Evolutionary conservation across 2,329 filamentous ascomycete genomes (phyloP), one percentile per base, ranked within the genome.

Genomic region (Alternaria arborescens): DNA sequence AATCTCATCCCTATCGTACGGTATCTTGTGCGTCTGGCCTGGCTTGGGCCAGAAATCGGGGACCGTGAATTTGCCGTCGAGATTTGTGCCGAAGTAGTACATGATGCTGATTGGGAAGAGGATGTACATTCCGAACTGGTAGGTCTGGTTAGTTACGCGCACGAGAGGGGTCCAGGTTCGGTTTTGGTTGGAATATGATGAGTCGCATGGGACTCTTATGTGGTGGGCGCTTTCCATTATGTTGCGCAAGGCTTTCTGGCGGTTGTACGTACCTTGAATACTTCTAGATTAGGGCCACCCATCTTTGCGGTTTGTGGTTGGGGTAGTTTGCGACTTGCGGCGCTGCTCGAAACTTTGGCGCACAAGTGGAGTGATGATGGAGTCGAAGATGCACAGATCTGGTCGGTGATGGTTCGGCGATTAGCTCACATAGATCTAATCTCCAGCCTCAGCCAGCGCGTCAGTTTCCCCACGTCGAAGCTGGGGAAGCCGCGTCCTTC

Each of bases 61-160:
- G 1, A 98, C 92, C 48, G 87, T 83, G 84, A 99, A 99, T 47
- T 67, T 71, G 69, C 90, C 87, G 81, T 99, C 95, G 77, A 99
- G 92, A 80, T 99, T 99, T 58, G 94, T 97, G 77, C 95, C 95
- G 80, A 98, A 99, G 84, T 99, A 99, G 86, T 96, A 98, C 95
- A 99, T 99, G 85, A 95, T 94, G 72, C 92, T 93, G 74, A 99
- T 98, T 18, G 95, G 95, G 82, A 99, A 99, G 86, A 97, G 90
- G 83, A 99, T 90, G 84, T 99, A 99, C 87, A 96, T 92, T 83
- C 94, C 94, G 80, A 99, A 99, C 94, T 97, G 34, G n/a, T 30
- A 11, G 0, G 11, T 30, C 11, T 14, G 26, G 47, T 57, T 20
- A 58, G 55, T 30, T 16, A 16, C 7, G 12, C 8, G 18, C 20